Conservation (phyloP, 306 rosid species). For the Echinosophora koreensis region DNA sequence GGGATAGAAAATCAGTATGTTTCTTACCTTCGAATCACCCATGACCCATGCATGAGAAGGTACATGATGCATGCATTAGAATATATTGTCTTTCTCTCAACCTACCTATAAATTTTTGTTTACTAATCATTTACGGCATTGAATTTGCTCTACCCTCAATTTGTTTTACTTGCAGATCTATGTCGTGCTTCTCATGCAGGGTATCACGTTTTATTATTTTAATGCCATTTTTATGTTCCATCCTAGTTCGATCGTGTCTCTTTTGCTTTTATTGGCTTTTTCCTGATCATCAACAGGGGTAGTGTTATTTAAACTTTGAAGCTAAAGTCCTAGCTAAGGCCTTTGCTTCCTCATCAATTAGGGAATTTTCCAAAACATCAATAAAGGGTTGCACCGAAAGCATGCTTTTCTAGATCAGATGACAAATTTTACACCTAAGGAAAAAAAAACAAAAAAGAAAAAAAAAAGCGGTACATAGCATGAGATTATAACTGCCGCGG, state of each 20-base stretch:
- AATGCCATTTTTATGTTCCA: background rate
- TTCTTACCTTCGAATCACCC: conserved; percentile 5
- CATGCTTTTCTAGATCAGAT: conserved; percentile 34
- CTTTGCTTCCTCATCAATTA: conserved; percentile 43
- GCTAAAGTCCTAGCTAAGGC: background rate
- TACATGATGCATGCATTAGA: conserved; percentile 3
- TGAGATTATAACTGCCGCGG: conserved; percentile 22
- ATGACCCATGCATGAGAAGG: background rate
- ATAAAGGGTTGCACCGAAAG: conserved; percentile 57
- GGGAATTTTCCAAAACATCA: conserved; percentile 50
- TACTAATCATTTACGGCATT: background rate
- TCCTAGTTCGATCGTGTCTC: background rate
- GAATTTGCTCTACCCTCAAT: background rate
- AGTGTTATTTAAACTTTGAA: conserved; percentile 39
- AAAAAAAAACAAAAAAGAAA: background rate
- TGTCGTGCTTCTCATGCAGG: background rate
- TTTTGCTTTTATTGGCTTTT: background rate
- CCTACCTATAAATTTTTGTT: background rate
- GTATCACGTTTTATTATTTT: background rate
- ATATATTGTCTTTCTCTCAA: background rate
- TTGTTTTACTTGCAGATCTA: background rate
- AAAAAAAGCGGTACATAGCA: background rate
- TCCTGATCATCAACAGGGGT: conserved; percentile 10
- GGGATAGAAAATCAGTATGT: background rate
- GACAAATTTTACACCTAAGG: conserved; percentile 16